A percentile compares a stretch with the other conserved stretches of the same genome.
Evolutionary conservation across 495 filamentous ascomycete species (phyloP).

Genomic region (Xylaria grammica): DNA sequence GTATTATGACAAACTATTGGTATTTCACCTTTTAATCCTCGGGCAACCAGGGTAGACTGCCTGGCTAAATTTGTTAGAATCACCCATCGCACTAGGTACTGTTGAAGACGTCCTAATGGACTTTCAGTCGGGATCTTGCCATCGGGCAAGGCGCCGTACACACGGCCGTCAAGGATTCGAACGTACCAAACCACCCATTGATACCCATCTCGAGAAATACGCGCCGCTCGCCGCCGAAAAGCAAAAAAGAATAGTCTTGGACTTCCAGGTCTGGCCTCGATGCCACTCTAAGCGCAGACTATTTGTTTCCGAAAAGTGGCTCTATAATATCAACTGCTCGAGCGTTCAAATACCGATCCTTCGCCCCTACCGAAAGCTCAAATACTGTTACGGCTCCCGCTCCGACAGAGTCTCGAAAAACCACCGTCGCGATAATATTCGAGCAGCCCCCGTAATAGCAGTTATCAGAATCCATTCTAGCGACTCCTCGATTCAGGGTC

Average conservation of each 20-base stretch:
- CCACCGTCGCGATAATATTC: too few species aligned
- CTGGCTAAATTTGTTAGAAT: too few species aligned
- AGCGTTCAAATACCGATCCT: background rate
- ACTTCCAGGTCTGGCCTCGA: slow-evolving; percentile 41
- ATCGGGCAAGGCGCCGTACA: background rate
- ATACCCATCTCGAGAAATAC: slow-evolving; percentile 56
- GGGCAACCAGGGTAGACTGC: too few species aligned
- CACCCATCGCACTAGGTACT: too few species aligned
- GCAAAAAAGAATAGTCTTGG: slow-evolving; percentile 42
- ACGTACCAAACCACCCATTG: slow-evolving; percentile 48
- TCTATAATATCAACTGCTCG: background rate
- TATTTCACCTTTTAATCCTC: too few species aligned
- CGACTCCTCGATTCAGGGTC: slow-evolving; percentile 57
- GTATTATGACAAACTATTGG: too few species aligned
- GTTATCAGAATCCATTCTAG: slow-evolving; percentile 65
- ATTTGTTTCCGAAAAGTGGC: background rate
- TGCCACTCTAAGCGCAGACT: background rate
- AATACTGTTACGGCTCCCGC: background rate
- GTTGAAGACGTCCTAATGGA: background rate
- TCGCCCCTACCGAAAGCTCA: background rate
- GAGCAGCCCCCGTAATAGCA: too few species aligned
- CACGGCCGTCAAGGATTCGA: background rate
- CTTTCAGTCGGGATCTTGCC: background rate
- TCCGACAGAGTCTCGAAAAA: background rate
- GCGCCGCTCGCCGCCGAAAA: slow-evolving; percentile 58